Percentiles rank a stretch among this genome's conserved stretches.
Evolutionary conservation across 805 yeast genomes (phyloP).

Genomic region (Saccharomyces eubayanus): DNA sequence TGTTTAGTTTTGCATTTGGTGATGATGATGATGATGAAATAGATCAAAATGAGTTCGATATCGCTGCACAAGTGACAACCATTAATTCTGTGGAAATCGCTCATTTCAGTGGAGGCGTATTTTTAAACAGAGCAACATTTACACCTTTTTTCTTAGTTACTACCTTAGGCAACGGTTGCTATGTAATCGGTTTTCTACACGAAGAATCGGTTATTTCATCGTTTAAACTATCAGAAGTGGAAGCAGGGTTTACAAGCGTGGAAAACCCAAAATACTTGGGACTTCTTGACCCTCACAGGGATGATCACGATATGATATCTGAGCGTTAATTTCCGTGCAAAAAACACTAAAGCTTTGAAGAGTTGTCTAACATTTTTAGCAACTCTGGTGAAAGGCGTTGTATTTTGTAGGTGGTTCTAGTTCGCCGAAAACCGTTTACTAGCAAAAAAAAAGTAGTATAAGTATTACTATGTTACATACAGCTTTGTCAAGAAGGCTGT

Average conservation of each 20-base stretch:
- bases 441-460: too few relatives aligned
- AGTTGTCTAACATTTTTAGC: background rate
- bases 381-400: too few relatives aligned
- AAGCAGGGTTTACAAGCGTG: background rate
- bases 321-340: background rate
- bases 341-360: background rate
- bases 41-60: constrained; percentile 4
- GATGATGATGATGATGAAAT: constrained; percentile 1
- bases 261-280: background rate
- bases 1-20: background rate
- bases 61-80: constrained; percentile 10
- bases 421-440: too few relatives aligned
- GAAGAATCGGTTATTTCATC: background rate
- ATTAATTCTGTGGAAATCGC: background rate
- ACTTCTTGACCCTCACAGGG: background rate
- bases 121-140: background rate
- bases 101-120: background rate
- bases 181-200: background rate
- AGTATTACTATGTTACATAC: too few relatives aligned
- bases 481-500: too few relatives aligned
- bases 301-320: background rate
- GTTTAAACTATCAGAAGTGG: background rate
- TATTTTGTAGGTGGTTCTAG: too few relatives aligned
- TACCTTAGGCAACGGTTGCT: constrained; percentile 7
- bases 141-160: constrained; percentile 3